Percentiles rank a stretch among this genome's conserved stretches.
These are phyloP conservation scores for Hanseniaspora pseudoguilliermondii DNA, from an alignment of 805 yeast species.

Conservation along the genomic window DNA sequence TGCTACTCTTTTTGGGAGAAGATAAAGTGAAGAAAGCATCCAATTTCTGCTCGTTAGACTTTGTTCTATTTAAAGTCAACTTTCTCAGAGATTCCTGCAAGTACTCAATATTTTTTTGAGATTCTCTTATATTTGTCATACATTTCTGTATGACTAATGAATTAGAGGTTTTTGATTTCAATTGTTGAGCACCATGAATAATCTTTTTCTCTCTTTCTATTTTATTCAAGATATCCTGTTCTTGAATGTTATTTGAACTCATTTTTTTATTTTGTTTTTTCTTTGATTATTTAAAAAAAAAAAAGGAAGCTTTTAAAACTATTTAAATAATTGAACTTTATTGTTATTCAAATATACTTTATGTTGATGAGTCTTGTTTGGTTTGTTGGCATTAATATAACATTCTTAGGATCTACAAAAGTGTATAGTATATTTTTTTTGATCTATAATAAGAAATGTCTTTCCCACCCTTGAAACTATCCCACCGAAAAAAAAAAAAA, in stretches of 20 bases:
- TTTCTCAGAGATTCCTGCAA: slow-evolving; percentile 64
- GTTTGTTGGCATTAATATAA: too few relatives aligned
- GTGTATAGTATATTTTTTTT: too few relatives aligned
- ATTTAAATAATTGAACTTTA: too few relatives aligned
- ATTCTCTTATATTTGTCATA: slow-evolving; percentile 79
- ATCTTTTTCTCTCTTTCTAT: slow-evolving; percentile 81
- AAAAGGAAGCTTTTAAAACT: not conserved
- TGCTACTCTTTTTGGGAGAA: slow-evolving; percentile 7
- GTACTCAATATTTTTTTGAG: slow-evolving; percentile 81
- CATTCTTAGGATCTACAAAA: too few relatives aligned
- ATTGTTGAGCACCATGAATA: slow-evolving; percentile 71
- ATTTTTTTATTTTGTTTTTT: not conserved
- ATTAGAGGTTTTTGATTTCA: slow-evolving; percentile 69
- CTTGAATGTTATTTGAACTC: slow-evolving; percentile 13
- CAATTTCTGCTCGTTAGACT: not conserved
- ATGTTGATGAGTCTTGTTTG: too few relatives aligned
- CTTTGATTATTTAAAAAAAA: not conserved
- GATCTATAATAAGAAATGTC: too few relatives aligned
- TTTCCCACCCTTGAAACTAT: too few relatives aligned
- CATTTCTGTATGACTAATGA: slow-evolving; percentile 78
- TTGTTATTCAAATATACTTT: too few relatives aligned
- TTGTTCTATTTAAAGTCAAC: slow-evolving; percentile 25
- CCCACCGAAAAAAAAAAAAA: too few relatives aligned
- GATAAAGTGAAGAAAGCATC: slow-evolving; percentile 8
- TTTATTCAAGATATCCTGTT: slow-evolving; percentile 62